Conservation (phyloP, 495 filamentous ascomycete species). For the Pyronema domesticum region DNA sequence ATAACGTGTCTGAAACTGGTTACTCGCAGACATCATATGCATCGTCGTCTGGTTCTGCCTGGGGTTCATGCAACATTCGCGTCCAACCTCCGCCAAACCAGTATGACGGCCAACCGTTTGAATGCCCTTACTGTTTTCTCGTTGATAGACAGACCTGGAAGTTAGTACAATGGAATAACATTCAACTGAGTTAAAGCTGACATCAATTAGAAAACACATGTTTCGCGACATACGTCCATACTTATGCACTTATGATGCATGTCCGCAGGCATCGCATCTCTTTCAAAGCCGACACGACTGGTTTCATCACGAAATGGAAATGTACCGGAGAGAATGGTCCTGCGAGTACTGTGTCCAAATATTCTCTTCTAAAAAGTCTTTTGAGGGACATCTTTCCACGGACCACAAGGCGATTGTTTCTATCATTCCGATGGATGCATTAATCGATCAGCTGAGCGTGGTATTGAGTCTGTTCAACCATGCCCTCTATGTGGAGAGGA, state of each 20-base stretch:
- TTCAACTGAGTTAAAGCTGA: neutral
- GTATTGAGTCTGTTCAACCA: conserved; percentile 2
- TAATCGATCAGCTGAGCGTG: conserved; percentile 9
- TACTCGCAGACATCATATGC: conserved; percentile 16
- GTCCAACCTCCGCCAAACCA: conserved; percentile 6
- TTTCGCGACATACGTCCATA: conserved; percentile 21
- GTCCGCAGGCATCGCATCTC: conserved; percentile 6
- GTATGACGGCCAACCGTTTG: conserved; percentile 9
- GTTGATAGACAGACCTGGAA: conserved; percentile 5
- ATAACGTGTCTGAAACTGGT: conserved; percentile 2
- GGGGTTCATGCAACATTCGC: neutral
- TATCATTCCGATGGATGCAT: conserved; percentile 1
- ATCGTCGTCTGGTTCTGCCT: neutral
- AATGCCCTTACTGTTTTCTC: conserved; percentile 19
- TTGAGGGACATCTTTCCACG: conserved; percentile 3
- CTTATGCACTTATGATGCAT: conserved; percentile 17
- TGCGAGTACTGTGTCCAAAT: too few species aligned
- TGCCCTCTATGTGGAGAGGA: conserved; percentile 13
- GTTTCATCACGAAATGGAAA: conserved; percentile 15
- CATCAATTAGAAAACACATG: conserved; percentile 16
- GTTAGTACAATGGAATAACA: conserved; percentile 9
- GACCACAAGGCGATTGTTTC: conserved; percentile 3
- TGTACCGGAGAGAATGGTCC: conserved; percentile 17
- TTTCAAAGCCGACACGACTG: conserved; percentile 20
- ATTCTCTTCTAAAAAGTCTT: neutral